A percentile compares a stretch with the other conserved stretches of the same genome.
Conservation (phyloP, 176 grass and related monocot genomes). For the Carex cristatella region DNA sequence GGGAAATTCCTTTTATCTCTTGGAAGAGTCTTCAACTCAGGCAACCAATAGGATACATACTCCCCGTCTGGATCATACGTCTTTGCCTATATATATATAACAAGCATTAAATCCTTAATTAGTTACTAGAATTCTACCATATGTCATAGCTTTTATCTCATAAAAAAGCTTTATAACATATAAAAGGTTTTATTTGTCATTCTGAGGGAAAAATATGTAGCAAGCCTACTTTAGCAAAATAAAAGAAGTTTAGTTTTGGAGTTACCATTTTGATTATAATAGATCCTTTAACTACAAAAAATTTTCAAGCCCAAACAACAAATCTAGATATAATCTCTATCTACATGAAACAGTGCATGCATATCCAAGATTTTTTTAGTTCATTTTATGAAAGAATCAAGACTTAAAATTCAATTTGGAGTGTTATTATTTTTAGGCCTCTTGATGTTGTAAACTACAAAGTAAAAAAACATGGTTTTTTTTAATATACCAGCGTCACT, state of each 20-base stretch:
- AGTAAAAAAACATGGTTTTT: background rate
- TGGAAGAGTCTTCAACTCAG: slow-evolving; percentile 1
- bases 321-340: background rate
- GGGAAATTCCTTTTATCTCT: slow-evolving; percentile 65
- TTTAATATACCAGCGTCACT: background rate
- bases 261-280: background rate
- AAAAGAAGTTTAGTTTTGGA: background rate
- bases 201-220: background rate
- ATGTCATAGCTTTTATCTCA: background rate
- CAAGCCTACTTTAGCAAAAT: background rate
- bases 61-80: slow-evolving; percentile 68
- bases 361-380: background rate
- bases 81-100: slow-evolving; percentile 47
- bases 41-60: slow-evolving; percentile 74
- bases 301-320: background rate
- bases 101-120: background rate
- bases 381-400: no score
- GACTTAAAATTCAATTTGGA: no score
- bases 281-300: background rate
- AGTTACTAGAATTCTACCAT: background rate
- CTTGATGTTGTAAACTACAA: no score
- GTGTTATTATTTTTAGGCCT: no score
- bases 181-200: background rate
- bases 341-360: background rate
- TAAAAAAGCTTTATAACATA: background rate